Evolutionary conservation across 176 grass and related monocot species (phyloP).

Genomic region (Cenchrus americanus): DNA sequence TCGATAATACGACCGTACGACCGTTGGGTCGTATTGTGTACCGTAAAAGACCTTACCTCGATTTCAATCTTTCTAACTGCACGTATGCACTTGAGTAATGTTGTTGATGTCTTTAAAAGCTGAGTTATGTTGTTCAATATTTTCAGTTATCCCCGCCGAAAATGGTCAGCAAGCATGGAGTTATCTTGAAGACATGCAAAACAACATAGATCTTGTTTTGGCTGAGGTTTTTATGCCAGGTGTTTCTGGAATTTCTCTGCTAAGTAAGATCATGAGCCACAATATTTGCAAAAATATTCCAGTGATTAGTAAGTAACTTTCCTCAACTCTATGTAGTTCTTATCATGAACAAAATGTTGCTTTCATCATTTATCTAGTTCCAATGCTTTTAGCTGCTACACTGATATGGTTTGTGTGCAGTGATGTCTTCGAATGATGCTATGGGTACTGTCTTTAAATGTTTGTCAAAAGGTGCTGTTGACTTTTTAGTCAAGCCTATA

Average conservation of each 20-base stretch:
- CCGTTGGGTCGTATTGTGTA: too few relatives aligned
- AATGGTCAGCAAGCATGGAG: constrained; percentile 80
- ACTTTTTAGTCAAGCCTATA: constrained; percentile 94
- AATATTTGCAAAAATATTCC: constrained; percentile 77
- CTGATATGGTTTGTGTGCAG: constrained; percentile 66
- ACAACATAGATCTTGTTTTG: constrained; percentile 80
- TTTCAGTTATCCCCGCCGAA: constrained; percentile 64
- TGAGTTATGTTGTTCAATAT: constrained; percentile 9
- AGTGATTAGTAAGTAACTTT: constrained; percentile 80
- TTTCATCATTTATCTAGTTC: constrained; percentile 38
- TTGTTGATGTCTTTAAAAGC: not conserved
- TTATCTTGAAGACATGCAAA: constrained; percentile 66
- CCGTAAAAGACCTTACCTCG: too few relatives aligned
- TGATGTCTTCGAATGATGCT: constrained; percentile 96
- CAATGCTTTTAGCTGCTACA: constrained; percentile 59
- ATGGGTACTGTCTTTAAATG: constrained; percentile 85
- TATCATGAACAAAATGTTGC: constrained; percentile 28
- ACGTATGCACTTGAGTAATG: too few relatives aligned
- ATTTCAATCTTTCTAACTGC: too few relatives aligned
- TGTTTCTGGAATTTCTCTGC: constrained; percentile 64
- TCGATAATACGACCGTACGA: too few relatives aligned
- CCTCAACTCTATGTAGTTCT: constrained; percentile 23
- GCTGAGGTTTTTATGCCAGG: constrained; percentile 69
- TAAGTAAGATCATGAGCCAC: constrained; percentile 80
- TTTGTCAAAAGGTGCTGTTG: constrained; percentile 93